These are phyloP conservation scores for Gossypium mustelinum DNA, from an alignment of 345 rosid species.

Conservation along the genomic window DNA sequence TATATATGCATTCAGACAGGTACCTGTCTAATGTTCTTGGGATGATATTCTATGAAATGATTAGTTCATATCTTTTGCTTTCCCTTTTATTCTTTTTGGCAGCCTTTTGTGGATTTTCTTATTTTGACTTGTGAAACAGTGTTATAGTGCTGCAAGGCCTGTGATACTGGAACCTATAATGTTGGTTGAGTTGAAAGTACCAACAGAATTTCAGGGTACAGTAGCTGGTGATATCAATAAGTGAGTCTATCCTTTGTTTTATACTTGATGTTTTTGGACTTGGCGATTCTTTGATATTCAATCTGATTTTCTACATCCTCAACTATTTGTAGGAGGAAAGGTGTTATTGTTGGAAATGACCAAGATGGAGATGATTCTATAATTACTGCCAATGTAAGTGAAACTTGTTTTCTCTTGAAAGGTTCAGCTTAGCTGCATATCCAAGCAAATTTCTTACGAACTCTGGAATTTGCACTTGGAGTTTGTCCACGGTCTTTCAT, in stretches of 20 bases:
- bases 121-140: conserved; percentile 34
- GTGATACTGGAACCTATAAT: conserved; percentile 92
- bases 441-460: background rate
- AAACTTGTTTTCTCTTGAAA: background rate
- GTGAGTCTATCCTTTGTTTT: conserved; percentile 35
- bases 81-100: background rate
- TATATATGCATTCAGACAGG: conserved; percentile 97
- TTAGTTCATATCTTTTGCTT: background rate
- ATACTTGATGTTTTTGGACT: background rate
- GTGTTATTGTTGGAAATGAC: conserved; percentile 89
- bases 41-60: background rate
- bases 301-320: conserved; percentile 5
- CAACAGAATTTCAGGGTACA: conserved; percentile 95
- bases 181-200: conserved; percentile 93
- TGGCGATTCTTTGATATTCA: background rate
- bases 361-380: conserved; percentile 95
- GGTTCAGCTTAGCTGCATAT: background rate
- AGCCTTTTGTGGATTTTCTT: background rate
- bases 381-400: conserved; percentile 67
- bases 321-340: conserved; percentile 72
- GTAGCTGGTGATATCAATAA: conserved; percentile 96
- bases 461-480: too few species aligned
- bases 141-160: conserved; percentile 84
- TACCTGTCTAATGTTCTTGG: conserved; percentile 9
- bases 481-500: background rate